These are phyloP conservation scores for Termitomyces sp. DNA, from an alignment of 768 basidiomycete genomes.

Conservation along the genomic window DNA sequence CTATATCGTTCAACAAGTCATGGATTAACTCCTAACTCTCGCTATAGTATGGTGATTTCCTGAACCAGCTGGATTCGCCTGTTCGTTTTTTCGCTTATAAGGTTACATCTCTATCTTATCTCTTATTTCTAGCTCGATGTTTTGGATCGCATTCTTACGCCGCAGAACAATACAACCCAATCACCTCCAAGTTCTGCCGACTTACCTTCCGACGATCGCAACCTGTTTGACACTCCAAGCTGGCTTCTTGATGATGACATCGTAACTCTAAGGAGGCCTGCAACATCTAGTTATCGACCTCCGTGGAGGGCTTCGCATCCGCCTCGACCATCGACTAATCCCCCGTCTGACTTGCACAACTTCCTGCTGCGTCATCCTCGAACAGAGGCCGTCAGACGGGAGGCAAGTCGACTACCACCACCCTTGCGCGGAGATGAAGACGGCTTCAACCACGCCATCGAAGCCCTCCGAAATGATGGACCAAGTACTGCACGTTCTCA, in stretches of 20 bases:
- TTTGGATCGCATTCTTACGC: not conserved
- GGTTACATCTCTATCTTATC: not conserved
- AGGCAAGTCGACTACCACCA: conserved; percentile 7
- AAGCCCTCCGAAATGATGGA: conserved; percentile 28
- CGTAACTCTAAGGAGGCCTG: not conserved
- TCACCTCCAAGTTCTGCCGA: not conserved
- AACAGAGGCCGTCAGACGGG: conserved; percentile 24
- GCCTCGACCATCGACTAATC: not conserved
- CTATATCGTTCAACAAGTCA: not conserved
- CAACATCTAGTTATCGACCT: not conserved
- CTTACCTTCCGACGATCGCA: not conserved
- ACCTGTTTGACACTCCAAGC: not conserved
- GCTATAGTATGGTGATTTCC: not conserved
- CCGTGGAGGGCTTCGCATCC: conserved; percentile 2
- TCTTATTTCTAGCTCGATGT: not conserved
- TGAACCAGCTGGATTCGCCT: not conserved
- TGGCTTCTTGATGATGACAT: not conserved
- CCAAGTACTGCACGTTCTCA: conserved; percentile 23
- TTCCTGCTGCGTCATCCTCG: conserved; percentile 22
- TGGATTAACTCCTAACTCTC: not conserved
- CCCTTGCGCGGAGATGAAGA: conserved; percentile 16
- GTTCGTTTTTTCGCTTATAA: not conserved
- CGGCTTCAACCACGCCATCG: conserved; percentile 26
- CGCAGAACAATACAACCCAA: not conserved
- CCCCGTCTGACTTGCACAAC: conserved; percentile 17